Evolutionary conservation across 1,284 basidiomycete genomes (phyloP), one percentile per base, ranked within the genome.

Genomic region (Puccinia hordei): DNA sequence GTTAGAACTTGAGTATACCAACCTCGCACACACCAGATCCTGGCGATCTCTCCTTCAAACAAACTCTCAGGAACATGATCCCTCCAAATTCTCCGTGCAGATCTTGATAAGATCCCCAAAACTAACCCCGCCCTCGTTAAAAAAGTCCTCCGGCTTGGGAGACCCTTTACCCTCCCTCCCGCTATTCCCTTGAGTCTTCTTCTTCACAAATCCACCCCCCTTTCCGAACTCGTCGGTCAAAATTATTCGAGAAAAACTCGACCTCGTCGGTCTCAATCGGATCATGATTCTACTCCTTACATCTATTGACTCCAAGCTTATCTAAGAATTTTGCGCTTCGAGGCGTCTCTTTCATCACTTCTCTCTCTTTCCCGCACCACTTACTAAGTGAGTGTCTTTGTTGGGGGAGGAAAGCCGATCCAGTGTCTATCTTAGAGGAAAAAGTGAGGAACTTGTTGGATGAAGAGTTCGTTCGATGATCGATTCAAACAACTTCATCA

Each of bases 281-380:
- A 12, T 77, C 30, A 63, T 77, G 59, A 30, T 24, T 35, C 63
- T 46, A 8, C 35, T 77, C 8, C 65, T 59, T 38, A 19, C 13
- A 33, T 44, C 63, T 27, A 41, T 33, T 35, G 75, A 77, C 15
- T 41, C 59, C 0, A 30, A 55, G 24, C 66, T 77, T 77, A 77
- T 55, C 30, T 77, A 15, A 49, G 57, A n/a, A 66, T 77, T 30
- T 57, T 77, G 63, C 46, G 75, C 51, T 77, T 66, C 53, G 75
- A 77, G 63, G 75, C 68, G 19, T 13, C 63, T 51, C 30, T 2
- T 12, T 24, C 35, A 24, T n/a, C n/a, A n/a, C 24, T 27, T 13
- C 12, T 27, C 13, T 4, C 24, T 57, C 27, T 15, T 13, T 27
- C 55, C 12, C 55, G 24, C 55, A 57, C 27, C 55, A 57, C n/a